Evolutionary conservation across 2,329 filamentous ascomycete species (phyloP).

Genomic region (Dichotomopilus funicola): DNA sequence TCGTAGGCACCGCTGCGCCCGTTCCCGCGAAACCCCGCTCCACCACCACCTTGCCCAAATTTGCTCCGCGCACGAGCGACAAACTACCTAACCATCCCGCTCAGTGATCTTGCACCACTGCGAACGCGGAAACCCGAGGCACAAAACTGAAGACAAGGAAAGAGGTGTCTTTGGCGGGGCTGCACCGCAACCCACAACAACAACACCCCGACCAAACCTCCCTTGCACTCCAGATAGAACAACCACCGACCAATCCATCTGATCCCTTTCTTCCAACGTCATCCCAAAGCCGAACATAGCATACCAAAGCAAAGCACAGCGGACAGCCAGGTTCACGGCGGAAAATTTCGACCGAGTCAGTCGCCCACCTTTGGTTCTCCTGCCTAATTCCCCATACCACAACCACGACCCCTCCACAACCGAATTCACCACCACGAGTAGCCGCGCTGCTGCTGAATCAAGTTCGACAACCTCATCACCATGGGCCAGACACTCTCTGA

Average conservation of each 20-base stretch:
- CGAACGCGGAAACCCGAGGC: slow-evolving; percentile 7
- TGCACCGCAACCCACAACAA: slow-evolving; percentile 3
- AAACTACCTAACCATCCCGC: slow-evolving; percentile 3
- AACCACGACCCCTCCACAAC: slow-evolving; percentile 18
- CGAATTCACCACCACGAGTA: slow-evolving; percentile 18
- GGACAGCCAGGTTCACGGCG: background rate
- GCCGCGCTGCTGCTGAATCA: slow-evolving; percentile 26
- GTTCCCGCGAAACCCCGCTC: slow-evolving; percentile 21
- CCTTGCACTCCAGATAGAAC: background rate
- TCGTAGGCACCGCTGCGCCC: slow-evolving; percentile 11
- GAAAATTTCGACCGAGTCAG: slow-evolving; percentile 12
- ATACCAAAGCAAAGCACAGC: background rate
- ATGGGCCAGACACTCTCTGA: slow-evolving; percentile 99
- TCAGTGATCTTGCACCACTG: slow-evolving; percentile 13
- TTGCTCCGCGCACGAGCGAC: slow-evolving; percentile 21
- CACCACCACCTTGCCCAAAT: slow-evolving; percentile 16
- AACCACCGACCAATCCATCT: slow-evolving; percentile 7
- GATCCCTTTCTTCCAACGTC: slow-evolving; percentile 8
- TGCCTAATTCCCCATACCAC: slow-evolving; percentile 2
- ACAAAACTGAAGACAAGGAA: slow-evolving; percentile 4
- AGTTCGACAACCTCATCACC: slow-evolving; percentile 32
- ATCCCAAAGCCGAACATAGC: slow-evolving; percentile 6
- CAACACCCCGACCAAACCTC: too few species aligned
- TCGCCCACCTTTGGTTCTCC: slow-evolving; percentile 8
- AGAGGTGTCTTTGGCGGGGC: slow-evolving; percentile 10